Evolutionary conservation across 2,329 filamentous ascomycete genomes (phyloP).

Genomic region (Aspergillus novoparasiticus): DNA sequence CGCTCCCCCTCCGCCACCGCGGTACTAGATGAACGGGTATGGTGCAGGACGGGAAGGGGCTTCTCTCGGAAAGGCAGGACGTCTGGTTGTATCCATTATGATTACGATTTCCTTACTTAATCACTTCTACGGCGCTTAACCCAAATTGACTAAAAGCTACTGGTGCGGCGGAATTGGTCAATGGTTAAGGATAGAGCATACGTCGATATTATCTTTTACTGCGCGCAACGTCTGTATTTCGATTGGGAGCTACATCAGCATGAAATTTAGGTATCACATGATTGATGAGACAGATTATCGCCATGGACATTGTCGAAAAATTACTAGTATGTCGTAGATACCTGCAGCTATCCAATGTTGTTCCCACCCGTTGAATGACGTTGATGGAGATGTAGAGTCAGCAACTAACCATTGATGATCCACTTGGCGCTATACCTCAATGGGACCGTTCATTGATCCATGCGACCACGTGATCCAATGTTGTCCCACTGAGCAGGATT

Average conservation of each 20-base stretch:
- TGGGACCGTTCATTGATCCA: not conserved
- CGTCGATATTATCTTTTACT: not conserved
- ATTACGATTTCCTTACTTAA: not conserved
- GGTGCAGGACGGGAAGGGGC: not conserved
- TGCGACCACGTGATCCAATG: not conserved
- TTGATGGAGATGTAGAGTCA: not conserved
- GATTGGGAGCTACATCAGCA: not conserved
- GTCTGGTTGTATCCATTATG: conserved; percentile 1
- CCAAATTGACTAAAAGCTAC: conserved; percentile 3
- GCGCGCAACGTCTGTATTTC: not conserved
- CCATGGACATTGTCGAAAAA: not conserved
- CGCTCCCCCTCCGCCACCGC: conserved; percentile 25
- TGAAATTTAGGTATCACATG: not conserved
- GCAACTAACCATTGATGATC: not conserved
- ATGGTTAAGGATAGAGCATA: conserved; percentile 2
- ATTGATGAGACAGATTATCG: not conserved
- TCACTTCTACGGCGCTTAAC: not conserved
- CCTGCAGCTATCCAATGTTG: not conserved
- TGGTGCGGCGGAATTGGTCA: not conserved
- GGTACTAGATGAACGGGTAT: conserved; percentile 26
- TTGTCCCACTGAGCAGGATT: not conserved
- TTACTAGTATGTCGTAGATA: too few species aligned
- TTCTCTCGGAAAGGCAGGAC: not conserved
- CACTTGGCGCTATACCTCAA: not conserved
- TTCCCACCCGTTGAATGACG: not conserved